These are phyloP conservation scores for Myrica gale DNA, from an alignment of 306 rosid species.

Conservation along the genomic window DNA sequence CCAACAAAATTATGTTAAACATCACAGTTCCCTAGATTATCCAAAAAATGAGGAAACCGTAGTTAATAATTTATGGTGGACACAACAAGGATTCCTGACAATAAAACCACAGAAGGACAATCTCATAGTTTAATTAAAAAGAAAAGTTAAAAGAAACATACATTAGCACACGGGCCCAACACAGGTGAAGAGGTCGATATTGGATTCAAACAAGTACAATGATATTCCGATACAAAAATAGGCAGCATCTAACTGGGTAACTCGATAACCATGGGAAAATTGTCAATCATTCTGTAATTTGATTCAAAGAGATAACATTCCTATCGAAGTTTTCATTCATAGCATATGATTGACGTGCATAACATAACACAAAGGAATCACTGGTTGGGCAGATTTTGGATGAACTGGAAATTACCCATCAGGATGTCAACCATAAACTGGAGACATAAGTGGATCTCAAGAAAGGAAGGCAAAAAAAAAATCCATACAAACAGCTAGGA, in stretches of 20 bases:
- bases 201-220: neutral
- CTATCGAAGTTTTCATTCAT: neutral
- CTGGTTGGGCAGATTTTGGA: neutral
- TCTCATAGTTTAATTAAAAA: neutral
- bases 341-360: neutral
- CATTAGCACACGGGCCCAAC: conserved; percentile 6
- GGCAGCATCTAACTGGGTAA: neutral
- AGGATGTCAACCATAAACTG: neutral
- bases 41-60: neutral
- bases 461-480: neutral
- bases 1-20: neutral
- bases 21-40: neutral
- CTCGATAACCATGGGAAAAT: neutral
- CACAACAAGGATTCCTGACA: neutral
- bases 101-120: neutral
- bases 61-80: neutral
- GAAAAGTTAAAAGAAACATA: neutral
- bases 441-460: neutral
- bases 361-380: neutral
- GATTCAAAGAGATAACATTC: neutral
- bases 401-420: neutral
- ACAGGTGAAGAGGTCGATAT: neutral
- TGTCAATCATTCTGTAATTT: neutral
- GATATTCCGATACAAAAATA: neutral
- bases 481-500: neutral